Base-by-base conservation (phyloP, 306 rosid species). In the Alnus glutinosa region DNA sequence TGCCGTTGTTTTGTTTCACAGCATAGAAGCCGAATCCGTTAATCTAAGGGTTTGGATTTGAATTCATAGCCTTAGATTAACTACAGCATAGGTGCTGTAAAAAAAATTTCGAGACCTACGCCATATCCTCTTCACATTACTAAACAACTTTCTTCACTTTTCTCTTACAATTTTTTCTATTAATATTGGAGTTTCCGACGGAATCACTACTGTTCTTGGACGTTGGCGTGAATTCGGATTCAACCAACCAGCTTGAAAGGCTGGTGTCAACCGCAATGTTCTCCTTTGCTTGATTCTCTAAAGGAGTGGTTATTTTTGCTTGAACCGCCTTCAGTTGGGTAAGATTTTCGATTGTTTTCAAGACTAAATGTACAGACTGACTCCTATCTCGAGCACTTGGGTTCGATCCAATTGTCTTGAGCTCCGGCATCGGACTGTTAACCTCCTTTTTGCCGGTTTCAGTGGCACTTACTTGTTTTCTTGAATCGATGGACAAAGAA, bases 181-280 rank as follows among this genome's bases (percentile, higher is more conserved):
- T n/a, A n/a, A n/a, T n/a, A n/a, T n/a, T n/a, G n/a, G 59, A 77
- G 58, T 77, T 83, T 59, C 82, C 88, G 9, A 73, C 80, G 7
- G 89, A 89, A 81, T 64, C 79, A 2, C 73, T 42, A 48, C 82
- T 63, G 18, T 71, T 77, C 34, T 59, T 75, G 36, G 89, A 80
- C 63, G 52, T 52, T 0, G 89, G 90, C 46, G 88, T 85, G 55
- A 51, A 70, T 79, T 88, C 89, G 5, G 88, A 80, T 84, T 87
- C 97, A 78, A 79, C 85, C 87, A 95, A 77, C 99, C 99, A 95
- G 86, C 87, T 90, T 0, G 99, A 95, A 32, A 93, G 93, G 77
- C 98, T 95, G 12, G 94, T 89, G 75, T 95, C 90, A 0, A 90
- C 90, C 32, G 85, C 81, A 73, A 81, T 83, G 62, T 90, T 95